A percentile compares a stretch with the other conserved stretches of the same genome.
Evolutionary conservation across 2,329 filamentous ascomycete species (phyloP).

Genomic region (Trichophaea hybrida): DNA sequence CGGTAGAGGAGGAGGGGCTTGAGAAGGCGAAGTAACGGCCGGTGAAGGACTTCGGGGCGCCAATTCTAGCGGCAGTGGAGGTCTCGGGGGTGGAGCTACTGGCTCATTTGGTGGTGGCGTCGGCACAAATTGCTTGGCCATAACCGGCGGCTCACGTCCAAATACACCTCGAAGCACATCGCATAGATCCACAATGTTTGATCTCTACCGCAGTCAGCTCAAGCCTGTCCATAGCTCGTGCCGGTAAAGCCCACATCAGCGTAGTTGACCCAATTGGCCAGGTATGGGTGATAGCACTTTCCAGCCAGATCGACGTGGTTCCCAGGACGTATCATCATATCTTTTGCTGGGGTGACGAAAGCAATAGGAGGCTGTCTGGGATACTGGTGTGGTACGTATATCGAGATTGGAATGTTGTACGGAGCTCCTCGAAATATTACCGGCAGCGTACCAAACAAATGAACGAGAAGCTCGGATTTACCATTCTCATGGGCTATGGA

Average conservation of each 20-base stretch:
- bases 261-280: constrained; percentile 75
- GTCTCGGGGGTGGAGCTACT: constrained; percentile 49
- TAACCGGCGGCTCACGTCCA: constrained; percentile 83
- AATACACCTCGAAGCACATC: constrained; percentile 74
- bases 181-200: constrained; percentile 67
- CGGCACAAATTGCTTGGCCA: constrained; percentile 45
- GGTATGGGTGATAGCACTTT: constrained; percentile 86
- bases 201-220: constrained; percentile 44
- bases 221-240: constrained; percentile 1
- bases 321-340: constrained; percentile 78
- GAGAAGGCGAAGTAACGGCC: constrained; percentile 4
- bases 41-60: constrained; percentile 23
- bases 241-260: constrained; percentile 52
- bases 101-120: constrained; percentile 32
- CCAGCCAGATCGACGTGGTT: constrained; percentile 93
- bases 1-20: constrained; percentile 31
- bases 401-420: constrained; percentile 78
- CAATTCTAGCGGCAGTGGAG: constrained; percentile 55
- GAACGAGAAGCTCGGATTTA: constrained; percentile 68
- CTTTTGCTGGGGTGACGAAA: constrained; percentile 76
- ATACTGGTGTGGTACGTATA: constrained; percentile 90
- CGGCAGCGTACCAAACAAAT: constrained; percentile 77
- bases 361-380: constrained; percentile 71
- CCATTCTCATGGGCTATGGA: constrained; percentile 72
- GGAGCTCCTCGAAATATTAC: constrained; percentile 75